A percentile compares a stretch with the other conserved stretches of the same genome.
Conservation (phyloP, 352 stramenopile species). For the Albugo candida region DNA sequence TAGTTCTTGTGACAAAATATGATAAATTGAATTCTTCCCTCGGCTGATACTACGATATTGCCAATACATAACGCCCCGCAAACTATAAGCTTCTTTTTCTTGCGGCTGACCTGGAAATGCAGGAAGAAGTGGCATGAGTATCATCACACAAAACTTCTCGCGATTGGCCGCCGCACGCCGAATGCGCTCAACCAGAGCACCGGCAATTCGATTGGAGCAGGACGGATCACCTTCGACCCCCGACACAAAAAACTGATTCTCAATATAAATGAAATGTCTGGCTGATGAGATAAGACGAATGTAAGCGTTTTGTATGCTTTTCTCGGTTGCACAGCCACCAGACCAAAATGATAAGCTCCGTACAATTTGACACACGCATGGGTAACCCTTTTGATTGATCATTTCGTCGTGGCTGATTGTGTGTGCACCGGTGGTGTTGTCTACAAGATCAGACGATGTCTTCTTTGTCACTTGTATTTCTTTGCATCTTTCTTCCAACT, state of each 20-base stretch:
- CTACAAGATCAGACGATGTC: no score
- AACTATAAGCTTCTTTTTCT: constrained; percentile 60
- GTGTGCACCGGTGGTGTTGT: no score
- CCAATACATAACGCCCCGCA: constrained; percentile 76
- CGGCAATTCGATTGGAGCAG: constrained; percentile 66
- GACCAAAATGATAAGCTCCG: constrained; percentile 68
- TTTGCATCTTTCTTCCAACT: no score
- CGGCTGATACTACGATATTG: constrained; percentile 72
- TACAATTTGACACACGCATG: constrained; percentile 38
- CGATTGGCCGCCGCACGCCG: constrained; percentile 45
- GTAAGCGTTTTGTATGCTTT: constrained; percentile 81
- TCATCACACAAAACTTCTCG: constrained; percentile 68
- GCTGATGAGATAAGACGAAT: constrained; percentile 71
- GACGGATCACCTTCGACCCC: constrained; percentile 62
- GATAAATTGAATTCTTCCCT: constrained; percentile 64
- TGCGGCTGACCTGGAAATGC: constrained; percentile 60
- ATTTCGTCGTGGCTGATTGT: no score
- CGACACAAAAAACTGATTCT: constrained; percentile 83
- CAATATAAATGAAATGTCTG: constrained; percentile 85
- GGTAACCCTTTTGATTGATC: constrained; percentile 13
- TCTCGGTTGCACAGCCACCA: constrained; percentile 51
- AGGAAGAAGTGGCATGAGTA: constrained; percentile 64
- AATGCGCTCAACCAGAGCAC: constrained; percentile 60
- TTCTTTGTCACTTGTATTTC: no score
- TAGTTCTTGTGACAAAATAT: constrained; percentile 56